Evolutionary conservation across 2,329 filamentous ascomycete species (phyloP), one percentile per base, ranked within the genome.

Genomic region (Stagonosporopsis chrysanthemi): DNA sequence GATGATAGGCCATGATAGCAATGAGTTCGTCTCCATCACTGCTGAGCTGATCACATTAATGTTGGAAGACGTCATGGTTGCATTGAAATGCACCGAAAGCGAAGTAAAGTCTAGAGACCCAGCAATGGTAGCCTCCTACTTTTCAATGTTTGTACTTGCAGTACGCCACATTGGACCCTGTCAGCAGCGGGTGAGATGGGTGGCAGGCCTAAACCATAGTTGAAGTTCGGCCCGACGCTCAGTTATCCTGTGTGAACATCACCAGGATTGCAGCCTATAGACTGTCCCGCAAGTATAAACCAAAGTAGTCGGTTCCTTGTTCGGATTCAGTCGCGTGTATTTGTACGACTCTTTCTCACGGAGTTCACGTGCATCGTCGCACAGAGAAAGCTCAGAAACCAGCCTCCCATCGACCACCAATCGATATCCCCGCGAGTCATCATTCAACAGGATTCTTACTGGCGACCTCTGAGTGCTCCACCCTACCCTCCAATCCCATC

Each of bases 1-100:
- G 3, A 66, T 40, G 15, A 49, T 55, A 9, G 56, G 42, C 66
- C 60, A 70, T 48, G 67, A 60, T 33, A 60, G 53, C 7, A 36
- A 38, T 14, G 35, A 11, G 0, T 33, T 24, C 12, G 53, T 22
- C 15, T 42, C 33, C 63, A 62, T 60, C 9, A 36, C 19, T n/a
- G 19, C 23, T 24, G 15, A 26, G 43, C 23, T 17, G 11, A 47
- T 56, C 3, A 31, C 15, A n/a, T 52, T 56, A 38, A 38, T 42
- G n/a, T 1, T 39, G 26, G 35, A 31, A 23, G 23, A 42, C 11
- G n/a, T 23, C 11, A 40, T 22, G 24, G 14, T 28, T 24, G 4
- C 19, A 12, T 15, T 4, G 8, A n/a, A 14, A 2, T 48, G 35
- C 9, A 23, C 19, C 31, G 23, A 24, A 48, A 29, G 1, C 6